These are phyloP conservation scores for Thermochaetoides thermophila DNA, from an alignment of 495 filamentous ascomycete genomes.

Conservation along the genomic window DNA sequence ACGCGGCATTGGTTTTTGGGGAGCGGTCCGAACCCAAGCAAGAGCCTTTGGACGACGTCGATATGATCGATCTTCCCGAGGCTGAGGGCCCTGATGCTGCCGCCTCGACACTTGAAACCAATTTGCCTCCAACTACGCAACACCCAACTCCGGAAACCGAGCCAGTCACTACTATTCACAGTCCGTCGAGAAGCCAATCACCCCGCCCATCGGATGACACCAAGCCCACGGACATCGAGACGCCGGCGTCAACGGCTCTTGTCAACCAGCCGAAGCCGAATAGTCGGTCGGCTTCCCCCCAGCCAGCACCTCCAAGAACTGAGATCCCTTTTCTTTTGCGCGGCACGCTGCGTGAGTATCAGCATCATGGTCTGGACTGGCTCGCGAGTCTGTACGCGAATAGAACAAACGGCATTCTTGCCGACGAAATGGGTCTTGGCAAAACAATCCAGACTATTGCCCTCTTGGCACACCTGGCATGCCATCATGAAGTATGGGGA, in stretches of 20 bases:
- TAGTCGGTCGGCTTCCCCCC: conserved; percentile 30
- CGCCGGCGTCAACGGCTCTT: conserved; percentile 44
- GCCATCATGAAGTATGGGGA: conserved; percentile 84
- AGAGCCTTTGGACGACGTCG: conserved; percentile 29
- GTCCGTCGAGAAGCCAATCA: conserved; percentile 34
- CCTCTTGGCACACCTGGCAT: conserved; percentile 82
- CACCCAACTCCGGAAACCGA: conserved; percentile 22
- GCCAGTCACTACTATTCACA: conserved; percentile 21
- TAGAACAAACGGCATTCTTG: conserved; percentile 92
- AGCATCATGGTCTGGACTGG: conserved; percentile 94
- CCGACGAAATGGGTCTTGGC: conserved; percentile 97
- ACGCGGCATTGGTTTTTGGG: too few species aligned
- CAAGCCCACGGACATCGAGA: conserved; percentile 54
- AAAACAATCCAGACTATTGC: conserved; percentile 99
- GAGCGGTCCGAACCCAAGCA: conserved; percentile 12
- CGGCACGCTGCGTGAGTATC: conserved; percentile 88
- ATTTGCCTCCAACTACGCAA: conserved; percentile 9
- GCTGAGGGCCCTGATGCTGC: background rate
- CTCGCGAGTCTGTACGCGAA: conserved; percentile 84
- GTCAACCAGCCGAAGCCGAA: conserved; percentile 20
- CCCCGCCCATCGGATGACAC: conserved; percentile 50
- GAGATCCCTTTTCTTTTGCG: conserved; percentile 79
- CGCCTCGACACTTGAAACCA: too few species aligned
- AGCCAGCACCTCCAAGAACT: conserved; percentile 41
- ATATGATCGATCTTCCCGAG: too few species aligned